Evolutionary conservation across 495 filamentous ascomycete genomes (phyloP), one percentile per base, ranked within the genome.

Genomic region (Penicillium paradoxum): DNA sequence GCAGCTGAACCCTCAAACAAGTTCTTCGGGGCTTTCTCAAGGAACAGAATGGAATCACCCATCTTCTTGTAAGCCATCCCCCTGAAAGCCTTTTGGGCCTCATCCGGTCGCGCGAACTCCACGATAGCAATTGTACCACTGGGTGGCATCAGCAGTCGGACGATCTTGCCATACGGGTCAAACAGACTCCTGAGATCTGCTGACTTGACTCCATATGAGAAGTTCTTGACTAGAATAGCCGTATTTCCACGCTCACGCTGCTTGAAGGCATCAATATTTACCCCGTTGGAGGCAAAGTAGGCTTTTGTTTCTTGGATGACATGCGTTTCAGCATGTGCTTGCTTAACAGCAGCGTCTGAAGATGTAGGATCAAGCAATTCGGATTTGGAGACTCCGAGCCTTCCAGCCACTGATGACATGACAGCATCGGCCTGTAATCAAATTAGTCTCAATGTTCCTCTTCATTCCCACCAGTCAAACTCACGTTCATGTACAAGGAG

Each of bases 301-400:
- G 83, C 73, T 65, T 96, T 97, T 0, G 92, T 95, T 65, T 97
- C 95, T 73, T 95, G 89, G 54, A 99, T 97, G 45, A 96, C 79
- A 56, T 91, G 87, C 18, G 95, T 97, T 73, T 99, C 93, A 33
- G 95, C 93, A 66, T 95, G 88, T 34, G 93, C 93, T 73, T 97
- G 93, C 71, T 92, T 95, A 34, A 97, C 88, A 33, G 90, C 92
- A 47, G 91, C 90, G 66, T 95, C 88, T 36, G 92, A 84, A 51
- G 87, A 95, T 1, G 95, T 96, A 7, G 93, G 93, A 69, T 99
- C 91, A 34, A 99, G 74, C 21, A 99, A 66, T 50, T 96, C 91
- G 8, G 88, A 81, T 72, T 97, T 99, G 14, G 86, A 83, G 22
- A 97, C 79, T 14, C 91, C 90, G 6, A 97, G 73, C 49, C 91